Percentiles rank a stretch among this genome's conserved stretches.
phyloP scores from a whole-genome alignment of 1,284 basidiomycete species.

The Fistulinella staudtii region DNA sequence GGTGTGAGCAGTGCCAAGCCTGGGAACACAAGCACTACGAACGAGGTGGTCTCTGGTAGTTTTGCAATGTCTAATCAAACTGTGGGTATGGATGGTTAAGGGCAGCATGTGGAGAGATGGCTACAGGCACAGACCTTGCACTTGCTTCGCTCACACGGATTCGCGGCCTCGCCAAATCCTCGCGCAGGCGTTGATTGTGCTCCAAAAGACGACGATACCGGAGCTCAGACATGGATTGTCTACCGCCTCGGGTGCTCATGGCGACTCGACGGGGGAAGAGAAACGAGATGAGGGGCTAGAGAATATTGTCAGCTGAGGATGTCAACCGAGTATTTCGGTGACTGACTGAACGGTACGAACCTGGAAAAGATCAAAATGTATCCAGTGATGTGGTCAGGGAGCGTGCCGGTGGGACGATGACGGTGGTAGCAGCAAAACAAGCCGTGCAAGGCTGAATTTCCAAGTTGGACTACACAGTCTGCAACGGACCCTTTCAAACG shows the following conservation, averaged over 20 bases:
- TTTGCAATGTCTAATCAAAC: constrained; percentile 90
- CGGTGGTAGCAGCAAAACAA: constrained; percentile 15
- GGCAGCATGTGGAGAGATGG: constrained; percentile 1
- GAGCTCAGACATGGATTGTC: constrained; percentile 93
- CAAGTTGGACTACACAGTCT: constrained; percentile 1
- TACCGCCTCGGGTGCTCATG: constrained; percentile 62
- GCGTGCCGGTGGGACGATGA: background rate
- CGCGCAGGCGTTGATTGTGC: constrained; percentile 88
- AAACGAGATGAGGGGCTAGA: constrained; percentile 4
- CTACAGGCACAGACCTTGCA: constrained; percentile 60
- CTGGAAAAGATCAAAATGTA: no score
- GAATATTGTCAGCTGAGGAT: background rate
- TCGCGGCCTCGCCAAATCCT: constrained; percentile 86
- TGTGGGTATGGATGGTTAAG: constrained; percentile 30
- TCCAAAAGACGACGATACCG: constrained; percentile 91
- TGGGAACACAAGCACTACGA: constrained; percentile 5
- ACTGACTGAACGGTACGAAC: no score
- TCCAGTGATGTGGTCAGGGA: constrained; percentile 8
- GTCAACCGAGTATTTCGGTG: no score
- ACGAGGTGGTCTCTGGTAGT: constrained; percentile 72
- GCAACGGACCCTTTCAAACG: constrained; percentile 3
- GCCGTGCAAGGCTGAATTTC: constrained; percentile 9
- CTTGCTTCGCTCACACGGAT: constrained; percentile 90
- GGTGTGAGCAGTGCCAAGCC: constrained; percentile 8
- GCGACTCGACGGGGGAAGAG: constrained; percentile 9